Conservation (phyloP, 2,329 filamentous ascomycete genomes). For the Metarhizium anisopliae region DNA sequence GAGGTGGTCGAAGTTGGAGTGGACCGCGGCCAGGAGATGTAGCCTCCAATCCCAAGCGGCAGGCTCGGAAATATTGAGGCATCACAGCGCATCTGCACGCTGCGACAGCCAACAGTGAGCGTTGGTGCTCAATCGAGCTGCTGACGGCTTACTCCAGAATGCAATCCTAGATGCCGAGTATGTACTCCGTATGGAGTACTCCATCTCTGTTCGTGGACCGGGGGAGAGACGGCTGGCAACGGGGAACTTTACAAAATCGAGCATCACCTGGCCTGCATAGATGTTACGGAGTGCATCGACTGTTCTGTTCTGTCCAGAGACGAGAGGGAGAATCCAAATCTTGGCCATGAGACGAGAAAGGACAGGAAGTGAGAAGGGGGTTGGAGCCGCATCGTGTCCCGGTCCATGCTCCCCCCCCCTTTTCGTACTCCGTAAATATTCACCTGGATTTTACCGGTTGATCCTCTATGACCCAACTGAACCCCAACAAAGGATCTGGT, state of each 20-base stretch:
- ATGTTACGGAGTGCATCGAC: no score
- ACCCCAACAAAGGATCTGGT: no score
- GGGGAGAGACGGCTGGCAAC: background rate
- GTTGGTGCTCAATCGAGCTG: background rate
- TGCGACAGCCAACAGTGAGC: background rate
- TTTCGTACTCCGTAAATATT: background rate
- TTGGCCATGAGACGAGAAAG: no score
- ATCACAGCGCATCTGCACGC: no score
- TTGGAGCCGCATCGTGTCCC: background rate
- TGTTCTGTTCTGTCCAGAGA: no score
- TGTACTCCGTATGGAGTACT: background rate
- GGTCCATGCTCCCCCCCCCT: conserved; percentile 2
- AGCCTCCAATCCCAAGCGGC: background rate
- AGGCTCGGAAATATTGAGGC: no score
- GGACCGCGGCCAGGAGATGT: background rate
- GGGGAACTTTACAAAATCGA: background rate
- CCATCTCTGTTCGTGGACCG: background rate
- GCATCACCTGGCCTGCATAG: no score
- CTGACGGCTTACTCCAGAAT: no score
- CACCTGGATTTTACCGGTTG: background rate
- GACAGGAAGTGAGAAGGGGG: conserved; percentile 6
- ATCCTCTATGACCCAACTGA: no score
- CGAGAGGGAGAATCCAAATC: no score
- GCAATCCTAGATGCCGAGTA: no score
- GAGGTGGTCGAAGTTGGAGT: background rate